Evolutionary conservation across 2,329 filamentous ascomycete genomes (phyloP), one percentile per base, ranked within the genome.

Genomic region (Hymenoscyphus albidus): DNA sequence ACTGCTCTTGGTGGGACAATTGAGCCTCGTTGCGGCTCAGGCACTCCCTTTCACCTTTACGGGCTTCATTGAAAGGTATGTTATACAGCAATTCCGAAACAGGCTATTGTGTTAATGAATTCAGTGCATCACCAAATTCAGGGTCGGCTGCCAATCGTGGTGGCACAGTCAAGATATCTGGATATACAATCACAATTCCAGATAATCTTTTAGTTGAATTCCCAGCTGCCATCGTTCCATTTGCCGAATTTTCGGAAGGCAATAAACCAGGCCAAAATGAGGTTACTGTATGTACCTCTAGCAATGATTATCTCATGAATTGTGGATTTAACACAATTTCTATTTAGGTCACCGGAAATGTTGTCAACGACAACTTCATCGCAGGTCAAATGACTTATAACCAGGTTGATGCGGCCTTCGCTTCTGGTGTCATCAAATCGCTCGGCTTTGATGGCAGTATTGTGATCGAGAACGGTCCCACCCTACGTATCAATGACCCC

Each of bases 131-230:
- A 18, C 51, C 62, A 31, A 66, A 62, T 59, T 18, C 54, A 42
- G 64, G 66, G 13, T 35, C 39, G 6, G 62, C 51, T 40, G 6
- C 42, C 73, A 83, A 83, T 67, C 75, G 76, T 6, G 81, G 81
- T 22, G 81, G 81, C 9, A 73, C 73, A 14, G 78, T 83, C 16
- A 71, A 71, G 0, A 77, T 83, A 59, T 80, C 80, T 58, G 79
- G 79, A 0, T 80, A 78, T 68, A 74, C 69, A 16, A 77, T 83
- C 57, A 76, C 71, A 10, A 79, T 83, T 2, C 81, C 81, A 3
- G 77, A 82, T 71, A 83, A 83, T 65, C 67, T 83, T 31, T 76
- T 82, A 9, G 79, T 82, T 3, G 77, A 81, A 59, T 82, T 83
- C 51, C 81, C 80, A 0, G 78, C 77, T 3, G 77, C 78, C 13